Evolutionary conservation across 2,329 filamentous ascomycete species (phyloP), one percentile per base, ranked within the genome.

Genomic region (Colletotrichum sp.): DNA sequence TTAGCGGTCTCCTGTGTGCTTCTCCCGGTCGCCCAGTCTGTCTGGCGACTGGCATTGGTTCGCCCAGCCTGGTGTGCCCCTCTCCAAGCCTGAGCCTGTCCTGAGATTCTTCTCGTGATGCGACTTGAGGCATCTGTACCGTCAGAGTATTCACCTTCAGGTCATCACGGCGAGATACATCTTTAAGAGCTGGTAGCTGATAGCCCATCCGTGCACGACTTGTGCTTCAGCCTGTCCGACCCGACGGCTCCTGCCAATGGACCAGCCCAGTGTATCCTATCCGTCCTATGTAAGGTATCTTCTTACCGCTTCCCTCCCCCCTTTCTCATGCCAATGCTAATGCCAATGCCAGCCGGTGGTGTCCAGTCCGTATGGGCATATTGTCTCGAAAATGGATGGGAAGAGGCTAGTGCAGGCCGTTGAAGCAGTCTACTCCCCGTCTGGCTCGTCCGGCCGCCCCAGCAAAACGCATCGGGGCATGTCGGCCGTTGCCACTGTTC

Each of bases 371-470:
- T 22, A 52, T 52, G 44, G 44, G 10, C 44, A 22, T 52, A 22
- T 22, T 52, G 28, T 26, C 64, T 72, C 39, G 39, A 34, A 55
- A 57, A 68, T 30, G 63, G 34, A 71, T 72, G 34, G 24, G 68
- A 57, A 59, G 48, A 62, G 32, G 59, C 62, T 75, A 52, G 69
- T 18, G 60, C 63, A 68, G 68, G 55, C 55, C 62, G 68, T 72
- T 62, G 55, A 63, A 67, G 52, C 52, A 75, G 68, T 75, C 69
- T 67, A 72, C 57, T 39, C 72, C 72, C 22, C 52, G 69, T 72
- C 63, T 68, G 57, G 69, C 39, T 39, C 62, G 32, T 65, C 44
- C 62, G 57, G 34, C 73, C 73, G 63, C 34, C 24, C 36, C n/a
- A 30, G 34, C 34, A 34, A 32, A 26, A 48, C 62, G 62, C 36